Base-by-base conservation (phyloP, 2,329 filamentous ascomycete genomes). In the Didymella keratinophila region DNA sequence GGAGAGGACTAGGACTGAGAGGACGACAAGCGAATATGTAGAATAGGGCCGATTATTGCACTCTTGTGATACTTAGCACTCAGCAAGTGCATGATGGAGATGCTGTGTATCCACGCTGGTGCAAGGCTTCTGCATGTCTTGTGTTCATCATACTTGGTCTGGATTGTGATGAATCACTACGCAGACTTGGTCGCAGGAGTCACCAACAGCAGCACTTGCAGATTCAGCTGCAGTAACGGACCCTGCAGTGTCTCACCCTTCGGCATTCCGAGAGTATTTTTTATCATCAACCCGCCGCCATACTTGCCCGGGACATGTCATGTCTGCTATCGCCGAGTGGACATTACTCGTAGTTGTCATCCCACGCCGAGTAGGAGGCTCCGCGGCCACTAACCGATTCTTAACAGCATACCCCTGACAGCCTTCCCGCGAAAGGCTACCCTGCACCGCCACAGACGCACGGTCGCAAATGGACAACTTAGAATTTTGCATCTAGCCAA, bases 371-470 rank as follows among this genome's bases (percentile, higher is more conserved):
- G 30, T 20, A 52, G 51, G 51, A 46, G 47, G 34, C 48, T 45
- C 37, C 55, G n/a, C 44, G 44, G 55, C 11, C 30, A 34, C 44
- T 50, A 58, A 16, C 16, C 27, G 9, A 18, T 6, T 27, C n/a
- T 27, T 30, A 45, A 49, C 34, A 49, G 47, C 44, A 49, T 44
- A 46, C 9, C 27, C 34, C 44, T 43, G 30, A 34, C 25, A 9
- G 28, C 42, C 20, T 46, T 49, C 39, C 45, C 45, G 30, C 18
- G 30, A 32, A 32, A 16, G 30, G 47, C 32, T 46, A 41, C 36
- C 39, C 23, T n/a, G 54, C 48, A 51, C 47, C 12, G 54, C 47
- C 42, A 58, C 49, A 52, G 20, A 16, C 34, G 61, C 61, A 63
- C 61, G 42, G 48, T 60, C 46, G 48, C 32, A 41, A 28, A 62